Conservation (phyloP, 176 grass and related monocot genomes). For the Aegilops speltoides region DNA sequence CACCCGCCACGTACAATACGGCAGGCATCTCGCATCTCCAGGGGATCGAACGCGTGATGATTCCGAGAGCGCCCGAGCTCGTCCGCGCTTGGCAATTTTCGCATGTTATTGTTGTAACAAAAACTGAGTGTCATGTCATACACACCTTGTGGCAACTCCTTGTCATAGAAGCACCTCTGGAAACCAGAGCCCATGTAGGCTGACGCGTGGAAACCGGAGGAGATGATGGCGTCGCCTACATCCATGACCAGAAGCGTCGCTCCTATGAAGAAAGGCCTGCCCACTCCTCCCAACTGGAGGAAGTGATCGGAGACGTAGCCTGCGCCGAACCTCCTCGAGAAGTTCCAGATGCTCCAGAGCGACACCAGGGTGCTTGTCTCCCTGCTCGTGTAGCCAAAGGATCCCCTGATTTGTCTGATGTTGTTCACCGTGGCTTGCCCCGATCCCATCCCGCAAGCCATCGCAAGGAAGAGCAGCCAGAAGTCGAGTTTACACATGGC, state of each 20-base stretch:
- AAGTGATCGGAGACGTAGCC: constrained; percentile 60
- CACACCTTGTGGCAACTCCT: constrained; percentile 28
- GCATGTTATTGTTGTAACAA: neutral
- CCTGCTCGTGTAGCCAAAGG: constrained; percentile 50
- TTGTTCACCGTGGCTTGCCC: constrained; percentile 70
- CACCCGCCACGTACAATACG: too few relatives aligned
- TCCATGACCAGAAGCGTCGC: constrained; percentile 53
- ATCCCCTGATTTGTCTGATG: constrained; percentile 64
- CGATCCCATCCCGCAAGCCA: constrained; percentile 76
- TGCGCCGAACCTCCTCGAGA: constrained; percentile 55
- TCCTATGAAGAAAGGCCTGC: constrained; percentile 50
- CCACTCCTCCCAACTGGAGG: constrained; percentile 32
- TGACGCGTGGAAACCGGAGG: constrained; percentile 43
- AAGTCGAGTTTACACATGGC: constrained; percentile 57
- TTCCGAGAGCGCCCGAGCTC: too few relatives aligned
- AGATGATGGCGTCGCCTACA: constrained; percentile 47
- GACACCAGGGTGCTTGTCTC: constrained; percentile 63
- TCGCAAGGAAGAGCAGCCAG: constrained; percentile 63
- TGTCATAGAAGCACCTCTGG: constrained; percentile 37
- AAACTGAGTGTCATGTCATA: neutral
- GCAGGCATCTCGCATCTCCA: too few relatives aligned
- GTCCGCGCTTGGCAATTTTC: too few relatives aligned
- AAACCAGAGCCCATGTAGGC: constrained; percentile 62
- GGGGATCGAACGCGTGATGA: too few relatives aligned
- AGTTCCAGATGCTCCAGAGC: constrained; percentile 80